Percentiles rank a stretch among this genome's conserved stretches.
Evolutionary conservation across 495 filamentous ascomycete genomes (phyloP).

Genomic region (Gamarada debralockiae): DNA sequence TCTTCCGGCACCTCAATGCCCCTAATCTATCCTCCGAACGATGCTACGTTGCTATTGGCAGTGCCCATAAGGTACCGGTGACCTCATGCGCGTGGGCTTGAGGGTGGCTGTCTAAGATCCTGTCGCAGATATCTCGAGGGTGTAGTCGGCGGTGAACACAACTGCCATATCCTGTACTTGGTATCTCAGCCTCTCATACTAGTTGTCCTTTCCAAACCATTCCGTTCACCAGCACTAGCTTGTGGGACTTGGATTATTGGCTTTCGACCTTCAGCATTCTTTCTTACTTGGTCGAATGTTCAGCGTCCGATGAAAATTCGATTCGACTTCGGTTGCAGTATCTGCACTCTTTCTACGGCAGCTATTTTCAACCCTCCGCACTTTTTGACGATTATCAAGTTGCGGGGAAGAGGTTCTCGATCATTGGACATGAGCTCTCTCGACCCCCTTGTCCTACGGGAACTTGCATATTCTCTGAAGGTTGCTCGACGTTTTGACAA

Average conservation of each 20-base stretch:
- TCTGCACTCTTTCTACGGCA: not conserved
- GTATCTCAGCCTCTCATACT: too few species aligned
- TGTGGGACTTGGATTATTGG: too few species aligned
- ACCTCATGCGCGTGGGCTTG: not conserved
- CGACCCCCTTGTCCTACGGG: not conserved
- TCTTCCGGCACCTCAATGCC: too few species aligned
- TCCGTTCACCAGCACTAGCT: not conserved
- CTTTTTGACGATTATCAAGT: slow-evolving; percentile 11
- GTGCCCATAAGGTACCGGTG: too few species aligned
- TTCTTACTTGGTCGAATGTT: too few species aligned
- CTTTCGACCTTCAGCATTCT: too few species aligned
- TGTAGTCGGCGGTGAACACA: too few species aligned
- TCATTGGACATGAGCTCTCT: slow-evolving; percentile 1
- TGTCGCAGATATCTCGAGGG: too few species aligned
- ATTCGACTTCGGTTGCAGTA: not conserved
- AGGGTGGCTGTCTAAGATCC: too few species aligned
- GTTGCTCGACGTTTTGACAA: slow-evolving; percentile 1
- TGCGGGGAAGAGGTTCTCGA: not conserved
- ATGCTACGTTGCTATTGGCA: not conserved
- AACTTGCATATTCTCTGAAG: slow-evolving; percentile 13
- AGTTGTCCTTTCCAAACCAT: not conserved
- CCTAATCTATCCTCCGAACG: not conserved
- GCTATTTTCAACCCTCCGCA: not conserved
- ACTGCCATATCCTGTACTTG: too few species aligned
- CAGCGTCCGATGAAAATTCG: too few species aligned